Conservation (phyloP, 345 rosid species). For the Hibiscus tridactylites region DNA sequence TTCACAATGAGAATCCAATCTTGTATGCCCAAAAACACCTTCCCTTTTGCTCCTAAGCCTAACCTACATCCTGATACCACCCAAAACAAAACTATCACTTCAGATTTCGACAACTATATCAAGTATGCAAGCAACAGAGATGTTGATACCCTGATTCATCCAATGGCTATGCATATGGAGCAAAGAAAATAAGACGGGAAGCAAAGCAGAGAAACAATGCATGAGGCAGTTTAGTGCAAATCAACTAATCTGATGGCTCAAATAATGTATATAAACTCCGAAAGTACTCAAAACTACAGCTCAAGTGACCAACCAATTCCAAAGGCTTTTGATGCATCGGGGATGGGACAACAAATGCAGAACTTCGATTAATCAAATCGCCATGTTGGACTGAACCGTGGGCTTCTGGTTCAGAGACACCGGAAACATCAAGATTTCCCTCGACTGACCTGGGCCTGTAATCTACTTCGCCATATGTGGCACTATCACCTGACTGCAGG, state of each 20-base stretch:
- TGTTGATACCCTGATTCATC: too few relatives aligned
- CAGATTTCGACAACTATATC: not conserved
- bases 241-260: not conserved
- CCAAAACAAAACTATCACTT: not conserved
- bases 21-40: not conserved
- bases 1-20: constrained; percentile 11
- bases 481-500: constrained; percentile 29
- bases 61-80: constrained; percentile 29
- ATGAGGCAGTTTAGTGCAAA: constrained; percentile 5
- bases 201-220: too few relatives aligned
- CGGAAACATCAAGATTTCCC: constrained; percentile 17
- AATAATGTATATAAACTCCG: not conserved
- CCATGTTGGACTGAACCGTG: constrained; percentile 20
- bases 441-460: constrained; percentile 23
- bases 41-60: not conserved
- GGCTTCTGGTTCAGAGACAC: constrained; percentile 28
- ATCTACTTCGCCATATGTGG: constrained; percentile 14
- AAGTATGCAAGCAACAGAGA: too few relatives aligned
- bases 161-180: too few relatives aligned
- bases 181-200: too few relatives aligned
- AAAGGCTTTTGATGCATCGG: constrained; percentile 21
- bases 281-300: not conserved
- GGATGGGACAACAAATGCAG: constrained; percentile 36
- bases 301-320: constrained; percentile 19
- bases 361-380: constrained; percentile 25